Base-by-base conservation (phyloP, 345 rosid species). In the Eucalyptus leucophloia region DNA sequence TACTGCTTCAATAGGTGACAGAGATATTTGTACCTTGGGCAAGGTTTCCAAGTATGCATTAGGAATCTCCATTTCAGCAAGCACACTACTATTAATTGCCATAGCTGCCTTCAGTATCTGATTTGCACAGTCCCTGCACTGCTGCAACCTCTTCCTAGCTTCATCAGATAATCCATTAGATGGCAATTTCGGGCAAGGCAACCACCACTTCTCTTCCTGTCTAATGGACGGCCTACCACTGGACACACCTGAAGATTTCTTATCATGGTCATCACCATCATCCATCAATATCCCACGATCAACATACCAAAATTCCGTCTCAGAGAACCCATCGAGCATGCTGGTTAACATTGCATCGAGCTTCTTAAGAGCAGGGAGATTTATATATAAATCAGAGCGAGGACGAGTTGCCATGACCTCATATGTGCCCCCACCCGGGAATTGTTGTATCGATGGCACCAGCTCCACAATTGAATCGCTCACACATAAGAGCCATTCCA, bases 401-500 rank as follows among this genome's bases (percentile, higher is more conserved):
- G 99, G 98, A 42, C 96, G 93, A 54, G 98, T 95, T 44, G 94
- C 95, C 99, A 97, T 98, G 89, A 98, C 94, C 93, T 98, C 99
- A 77, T 98, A 97, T 0, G 98, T 95, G 32, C 99, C 97, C 23
- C 99, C 99, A 50, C 98, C 98, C 12, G 98, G 98, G 90, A 96
- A 97, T 88, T 96, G 96, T 87, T 98, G 99, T 83, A 96, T 92
- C 5, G 99, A 96, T 87, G 99, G 99, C 53, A 98, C 95, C 49
- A 98, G 98, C 94, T 98, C 99, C 86, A 98, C 99, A 34, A 98
- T 96, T 1, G 97, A 98, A 90, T 98, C 98, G n/a, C 98, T 95
- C 44, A 98, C 99, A 62, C 97, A 95, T 89, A 97, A 93, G 16
- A 98, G 93, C 98, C 99, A 98, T n/a, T 97, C 98, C 95, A 98